Conservation (phyloP, 306 rosid species). For the Ormosia semicastrata region DNA sequence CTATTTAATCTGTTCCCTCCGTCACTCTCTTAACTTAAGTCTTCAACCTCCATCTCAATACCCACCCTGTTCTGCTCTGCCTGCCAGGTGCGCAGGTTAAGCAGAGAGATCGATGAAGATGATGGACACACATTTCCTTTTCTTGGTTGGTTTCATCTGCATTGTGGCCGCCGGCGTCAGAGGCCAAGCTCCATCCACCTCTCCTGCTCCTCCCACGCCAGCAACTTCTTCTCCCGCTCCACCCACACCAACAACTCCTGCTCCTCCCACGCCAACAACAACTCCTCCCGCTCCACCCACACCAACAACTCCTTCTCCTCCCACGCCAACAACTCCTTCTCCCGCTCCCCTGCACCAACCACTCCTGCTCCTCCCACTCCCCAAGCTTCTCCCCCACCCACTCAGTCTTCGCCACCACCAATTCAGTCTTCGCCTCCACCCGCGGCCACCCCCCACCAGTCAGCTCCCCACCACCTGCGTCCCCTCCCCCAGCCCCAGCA, state of each 20-base stretch:
- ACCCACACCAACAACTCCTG: slow-evolving; percentile 43
- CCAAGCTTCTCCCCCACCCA: slow-evolving; percentile 7
- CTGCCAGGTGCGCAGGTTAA: slow-evolving; percentile 22
- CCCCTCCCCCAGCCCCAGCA: background rate
- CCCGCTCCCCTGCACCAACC: slow-evolving; percentile 37
- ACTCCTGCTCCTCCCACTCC: slow-evolving; percentile 35
- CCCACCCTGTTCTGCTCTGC: background rate
- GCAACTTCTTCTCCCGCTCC: slow-evolving; percentile 39
- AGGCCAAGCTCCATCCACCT: slow-evolving; percentile 64
- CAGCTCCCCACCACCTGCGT: slow-evolving; percentile 11
- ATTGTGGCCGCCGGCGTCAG: slow-evolving; percentile 48
- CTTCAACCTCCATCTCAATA: no score
- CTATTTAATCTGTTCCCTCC: background rate
- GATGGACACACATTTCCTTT: slow-evolving; percentile 32
- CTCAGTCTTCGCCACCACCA: slow-evolving; percentile 36
- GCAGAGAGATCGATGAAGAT: background rate
- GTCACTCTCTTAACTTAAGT: background rate
- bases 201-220: slow-evolving; percentile 32
- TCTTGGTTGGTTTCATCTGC: slow-evolving; percentile 50
- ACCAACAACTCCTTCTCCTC: slow-evolving; percentile 24
- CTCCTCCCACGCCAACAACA: slow-evolving; percentile 20
- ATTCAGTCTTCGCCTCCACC: slow-evolving; percentile 38
- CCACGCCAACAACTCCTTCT: slow-evolving; percentile 37
- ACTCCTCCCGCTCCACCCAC: slow-evolving; percentile 35
- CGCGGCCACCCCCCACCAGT: slow-evolving; percentile 32